A percentile compares a stretch with the other conserved stretches of the same genome.
These are phyloP conservation scores for Beauveria medogensis DNA, from an alignment of 2,329 filamentous ascomycete species.

Conservation along the genomic window DNA sequence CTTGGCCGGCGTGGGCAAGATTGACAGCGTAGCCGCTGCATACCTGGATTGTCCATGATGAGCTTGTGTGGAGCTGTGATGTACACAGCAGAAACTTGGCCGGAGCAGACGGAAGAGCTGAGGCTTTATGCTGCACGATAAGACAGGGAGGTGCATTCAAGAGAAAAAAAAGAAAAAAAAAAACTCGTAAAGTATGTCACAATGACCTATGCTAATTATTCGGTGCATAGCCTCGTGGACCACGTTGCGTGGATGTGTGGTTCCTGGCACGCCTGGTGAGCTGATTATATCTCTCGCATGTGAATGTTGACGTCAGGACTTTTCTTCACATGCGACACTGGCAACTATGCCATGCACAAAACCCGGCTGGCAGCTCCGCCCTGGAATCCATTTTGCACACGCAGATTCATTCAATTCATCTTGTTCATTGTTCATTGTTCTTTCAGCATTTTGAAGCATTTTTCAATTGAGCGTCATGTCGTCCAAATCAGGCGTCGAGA, in stretches of 20 bases:
- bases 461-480: constrained; percentile 21
- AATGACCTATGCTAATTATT: background rate
- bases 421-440: background rate
- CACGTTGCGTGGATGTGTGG: background rate
- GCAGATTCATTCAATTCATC: background rate
- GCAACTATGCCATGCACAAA: background rate
- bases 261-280: background rate
- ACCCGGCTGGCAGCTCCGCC: background rate
- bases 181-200: background rate
- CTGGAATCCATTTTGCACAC: background rate
- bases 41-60: constrained; percentile 37
- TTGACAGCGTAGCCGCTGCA: background rate
- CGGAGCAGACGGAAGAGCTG: background rate
- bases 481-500: constrained; percentile 25
- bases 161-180: background rate
- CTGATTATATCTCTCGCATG: constrained; percentile 6
- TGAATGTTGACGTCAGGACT: constrained; percentile 21
- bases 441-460: background rate
- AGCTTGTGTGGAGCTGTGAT: background rate
- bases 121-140: background rate
- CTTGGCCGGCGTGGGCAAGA: background rate
- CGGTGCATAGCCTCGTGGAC: background rate
- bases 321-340: background rate
- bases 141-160: background rate
- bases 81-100: background rate